Evolutionary conservation across 176 grass and related monocot genomes (phyloP).

Genomic region (Pontederia crassipes): DNA sequence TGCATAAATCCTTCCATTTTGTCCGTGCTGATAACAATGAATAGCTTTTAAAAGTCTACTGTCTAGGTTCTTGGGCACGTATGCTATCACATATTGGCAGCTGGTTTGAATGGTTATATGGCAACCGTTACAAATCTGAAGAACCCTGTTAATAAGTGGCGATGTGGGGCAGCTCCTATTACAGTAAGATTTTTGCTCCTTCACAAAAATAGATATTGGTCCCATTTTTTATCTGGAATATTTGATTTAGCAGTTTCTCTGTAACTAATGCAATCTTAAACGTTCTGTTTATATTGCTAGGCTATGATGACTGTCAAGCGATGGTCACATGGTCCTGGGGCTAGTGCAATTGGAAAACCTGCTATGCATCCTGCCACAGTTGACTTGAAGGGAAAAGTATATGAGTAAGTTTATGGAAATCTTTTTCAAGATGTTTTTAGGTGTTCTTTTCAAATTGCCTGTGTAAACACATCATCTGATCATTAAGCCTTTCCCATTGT

Average conservation of each 20-base stretch:
- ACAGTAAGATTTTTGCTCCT: constrained; percentile 68
- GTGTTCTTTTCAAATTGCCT: too few relatives aligned
- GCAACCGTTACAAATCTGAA: constrained; percentile 97
- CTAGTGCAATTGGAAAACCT: constrained; percentile 77
- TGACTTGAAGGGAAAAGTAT: constrained; percentile 95
- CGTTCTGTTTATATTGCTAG: constrained; percentile 18
- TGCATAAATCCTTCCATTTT: too few relatives aligned
- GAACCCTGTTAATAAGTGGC: constrained; percentile 89
- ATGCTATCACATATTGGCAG: constrained; percentile 85
- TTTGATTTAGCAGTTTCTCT: neutral
- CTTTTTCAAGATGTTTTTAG: too few relatives aligned
- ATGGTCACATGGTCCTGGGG: constrained; percentile 62
- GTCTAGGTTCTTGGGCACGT: constrained; percentile 93
- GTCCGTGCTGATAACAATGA: neutral
- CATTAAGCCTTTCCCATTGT: too few relatives aligned
- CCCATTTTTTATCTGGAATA: neutral
- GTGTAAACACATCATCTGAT: too few relatives aligned
- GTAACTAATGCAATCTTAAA: constrained; percentile 4
- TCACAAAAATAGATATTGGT: neutral
- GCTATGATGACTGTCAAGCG: constrained; percentile 97
- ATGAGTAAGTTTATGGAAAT: constrained; percentile 56
- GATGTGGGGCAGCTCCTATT: constrained; percentile 93
- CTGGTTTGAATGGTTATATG: constrained; percentile 94
- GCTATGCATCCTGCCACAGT: constrained; percentile 81
- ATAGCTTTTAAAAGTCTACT: too few relatives aligned